These are phyloP conservation scores for Aphanomyces stellatus DNA, from an alignment of 352 stramenopile species.

Conservation along the genomic window DNA sequence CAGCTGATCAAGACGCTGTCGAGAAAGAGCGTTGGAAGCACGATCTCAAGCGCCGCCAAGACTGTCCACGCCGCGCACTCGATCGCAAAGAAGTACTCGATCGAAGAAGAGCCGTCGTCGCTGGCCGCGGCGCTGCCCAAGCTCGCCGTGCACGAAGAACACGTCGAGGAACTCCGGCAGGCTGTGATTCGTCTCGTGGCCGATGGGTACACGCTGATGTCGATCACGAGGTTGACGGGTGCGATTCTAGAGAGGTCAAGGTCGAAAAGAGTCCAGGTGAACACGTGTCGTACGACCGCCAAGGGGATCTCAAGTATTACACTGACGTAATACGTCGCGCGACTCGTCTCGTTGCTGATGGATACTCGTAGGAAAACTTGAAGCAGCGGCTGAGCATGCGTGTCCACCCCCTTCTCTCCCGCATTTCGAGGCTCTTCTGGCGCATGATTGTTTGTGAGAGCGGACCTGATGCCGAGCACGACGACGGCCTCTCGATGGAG, in stretches of 20 bases:
- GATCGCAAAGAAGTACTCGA: constrained; percentile 30
- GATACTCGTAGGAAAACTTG: constrained; percentile 44
- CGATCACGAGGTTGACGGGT: not conserved
- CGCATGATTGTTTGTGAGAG: constrained; percentile 26
- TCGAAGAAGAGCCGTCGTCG: constrained; percentile 28
- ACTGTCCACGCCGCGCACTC: constrained; percentile 17
- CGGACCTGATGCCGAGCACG: constrained; percentile 1
- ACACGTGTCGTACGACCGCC: constrained; percentile 47
- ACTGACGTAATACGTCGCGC: not conserved
- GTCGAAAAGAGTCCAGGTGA: constrained; percentile 29
- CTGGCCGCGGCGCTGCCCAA: constrained; percentile 53
- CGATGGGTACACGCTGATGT: constrained; percentile 25
- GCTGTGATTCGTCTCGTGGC: constrained; percentile 18
- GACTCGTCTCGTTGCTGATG: not conserved
- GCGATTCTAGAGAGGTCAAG: constrained; percentile 40
- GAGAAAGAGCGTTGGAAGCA: not conserved
- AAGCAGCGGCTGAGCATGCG: constrained; percentile 49
- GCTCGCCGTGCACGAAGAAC: constrained; percentile 37
- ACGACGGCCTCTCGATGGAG: constrained; percentile 26
- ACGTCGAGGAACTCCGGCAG: constrained; percentile 17
- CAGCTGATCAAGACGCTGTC: not conserved
- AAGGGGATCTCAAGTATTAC: constrained; percentile 40
- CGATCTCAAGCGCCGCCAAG: constrained; percentile 18
- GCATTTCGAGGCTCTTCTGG: constrained; percentile 66
- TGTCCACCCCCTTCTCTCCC: constrained; percentile 49